Conservation (phyloP, 176 grass and related monocot species). For the Urochloa ruziziensis region DNA sequence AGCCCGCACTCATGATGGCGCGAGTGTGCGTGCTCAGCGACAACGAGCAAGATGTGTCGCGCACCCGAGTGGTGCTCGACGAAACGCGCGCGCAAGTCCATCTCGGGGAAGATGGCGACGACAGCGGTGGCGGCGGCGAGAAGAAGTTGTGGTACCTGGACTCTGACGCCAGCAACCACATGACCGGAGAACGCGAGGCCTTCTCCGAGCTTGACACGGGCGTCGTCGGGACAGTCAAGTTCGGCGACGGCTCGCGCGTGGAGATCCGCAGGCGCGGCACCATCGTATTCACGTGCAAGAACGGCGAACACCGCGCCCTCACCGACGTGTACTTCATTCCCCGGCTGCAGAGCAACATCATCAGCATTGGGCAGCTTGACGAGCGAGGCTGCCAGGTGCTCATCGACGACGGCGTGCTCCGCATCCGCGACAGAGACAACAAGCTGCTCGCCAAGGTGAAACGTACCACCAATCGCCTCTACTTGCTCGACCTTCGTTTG, state of each 20-base stretch:
- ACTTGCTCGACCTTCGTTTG: no score
- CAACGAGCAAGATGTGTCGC: not conserved
- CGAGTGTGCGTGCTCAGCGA: not conserved
- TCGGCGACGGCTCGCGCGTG: not conserved
- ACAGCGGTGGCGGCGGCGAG: not conserved
- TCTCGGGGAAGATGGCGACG: not conserved
- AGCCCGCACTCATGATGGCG: not conserved
- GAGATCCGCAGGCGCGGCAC: no score
- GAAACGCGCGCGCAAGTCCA: not conserved
- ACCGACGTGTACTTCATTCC: no score
- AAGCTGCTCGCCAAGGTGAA: no score
- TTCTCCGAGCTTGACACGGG: not conserved
- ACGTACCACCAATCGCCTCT: no score
- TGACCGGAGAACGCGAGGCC: not conserved
- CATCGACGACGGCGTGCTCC: no score
- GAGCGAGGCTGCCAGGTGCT: no score
- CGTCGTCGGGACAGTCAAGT: not conserved
- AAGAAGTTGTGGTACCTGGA: not conserved
- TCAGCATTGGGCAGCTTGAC: no score
- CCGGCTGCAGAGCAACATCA: no score
- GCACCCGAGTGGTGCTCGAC: not conserved
- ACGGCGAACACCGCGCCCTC: no score
- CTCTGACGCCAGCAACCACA: not conserved
- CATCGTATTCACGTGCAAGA: no score
- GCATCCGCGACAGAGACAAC: no score